phyloP scores from a whole-genome alignment of 164 flowering plant species.

The Macadamia tetraphylla region DNA sequence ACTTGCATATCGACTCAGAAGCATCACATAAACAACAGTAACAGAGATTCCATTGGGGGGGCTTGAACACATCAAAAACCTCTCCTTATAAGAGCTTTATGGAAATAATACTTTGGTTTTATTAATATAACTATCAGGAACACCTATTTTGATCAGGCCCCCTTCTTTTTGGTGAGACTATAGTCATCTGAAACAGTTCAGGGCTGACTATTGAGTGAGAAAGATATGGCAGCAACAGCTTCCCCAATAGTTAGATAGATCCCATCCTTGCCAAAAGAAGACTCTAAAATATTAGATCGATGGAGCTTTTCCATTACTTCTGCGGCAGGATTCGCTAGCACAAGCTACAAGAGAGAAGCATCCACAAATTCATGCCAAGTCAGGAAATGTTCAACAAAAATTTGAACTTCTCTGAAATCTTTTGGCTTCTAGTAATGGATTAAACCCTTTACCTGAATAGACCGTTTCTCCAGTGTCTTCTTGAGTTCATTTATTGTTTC shows the following conservation, averaged over 20 bases:
- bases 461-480: slow-evolving; percentile 55
- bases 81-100: slow-evolving; percentile 21
- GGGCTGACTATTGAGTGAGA: slow-evolving; percentile 42
- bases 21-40: too few relatives aligned
- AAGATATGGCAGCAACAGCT: slow-evolving; percentile 63
- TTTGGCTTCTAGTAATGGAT: background rate
- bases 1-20: too few relatives aligned
- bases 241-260: slow-evolving; percentile 71
- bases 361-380: background rate
- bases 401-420: too few relatives aligned
- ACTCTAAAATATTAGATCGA: slow-evolving; percentile 41
- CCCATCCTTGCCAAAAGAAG: slow-evolving; percentile 45
- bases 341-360: slow-evolving; percentile 38
- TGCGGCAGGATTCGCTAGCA: slow-evolving; percentile 68
- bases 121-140: background rate
- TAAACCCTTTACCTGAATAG: slow-evolving; percentile 45
- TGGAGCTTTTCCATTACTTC: slow-evolving; percentile 77
- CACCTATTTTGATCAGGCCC: background rate
- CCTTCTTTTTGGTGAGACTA: background rate
- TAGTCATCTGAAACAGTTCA: slow-evolving; percentile 12
- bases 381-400: background rate
- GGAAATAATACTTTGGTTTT: background rate
- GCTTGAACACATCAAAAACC: slow-evolving; percentile 10
- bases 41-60: background rate
- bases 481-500: slow-evolving; percentile 56